Base-by-base conservation (phyloP, 139 green algal species). In the Axilococcus clingmanii region DNA sequence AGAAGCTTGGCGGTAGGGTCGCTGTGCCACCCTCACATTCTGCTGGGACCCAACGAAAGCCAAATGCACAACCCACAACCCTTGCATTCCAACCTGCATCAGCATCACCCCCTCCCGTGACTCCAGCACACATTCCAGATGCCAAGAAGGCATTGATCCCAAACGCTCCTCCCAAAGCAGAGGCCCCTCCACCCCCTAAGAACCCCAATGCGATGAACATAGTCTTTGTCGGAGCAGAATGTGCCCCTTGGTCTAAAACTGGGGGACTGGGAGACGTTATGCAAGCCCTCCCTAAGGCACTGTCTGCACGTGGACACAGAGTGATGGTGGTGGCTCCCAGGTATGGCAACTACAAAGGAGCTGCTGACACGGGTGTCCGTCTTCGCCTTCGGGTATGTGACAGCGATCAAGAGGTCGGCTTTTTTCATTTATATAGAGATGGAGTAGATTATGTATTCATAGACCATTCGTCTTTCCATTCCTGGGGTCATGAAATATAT, bases 191-290 rank as follows among this genome's bases (percentile, higher is more conserved):
- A 20, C 25, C 31, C 2, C 29, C 55, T 20, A 20, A 20, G 14
- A 70, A 65, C 41, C 61, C 72, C n/a, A 90, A 93, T 53, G 72
- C 74, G 9, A 88, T 94, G 80, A 94, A 93, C 48, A 78, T 99
- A 20, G 81, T 99, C 30, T 77, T 99, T 62, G 92, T 98, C n/a
- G 88, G 83, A 0, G 71, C 88, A 4, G 92, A 99, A 70, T 94
- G 82, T 33, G 90, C 90, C 7, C 92, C 92, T 4, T 98, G 87
- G 83, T 91, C 80, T 22, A 99, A 98, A 56, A 98, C 89, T 53
- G 91, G 91, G 37, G 91, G 91, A 8, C 74, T 99, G 32, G 91
- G 91, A 14, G 91, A 99, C 42, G 91, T 99, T 41, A 91, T 94
- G 69, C 74, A 75, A 2, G 83, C 91, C 17, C 80, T 99, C 41